These are phyloP conservation scores for Amniculicola lignicola DNA, from an alignment of 495 filamentous ascomycete species.

Conservation along the genomic window DNA sequence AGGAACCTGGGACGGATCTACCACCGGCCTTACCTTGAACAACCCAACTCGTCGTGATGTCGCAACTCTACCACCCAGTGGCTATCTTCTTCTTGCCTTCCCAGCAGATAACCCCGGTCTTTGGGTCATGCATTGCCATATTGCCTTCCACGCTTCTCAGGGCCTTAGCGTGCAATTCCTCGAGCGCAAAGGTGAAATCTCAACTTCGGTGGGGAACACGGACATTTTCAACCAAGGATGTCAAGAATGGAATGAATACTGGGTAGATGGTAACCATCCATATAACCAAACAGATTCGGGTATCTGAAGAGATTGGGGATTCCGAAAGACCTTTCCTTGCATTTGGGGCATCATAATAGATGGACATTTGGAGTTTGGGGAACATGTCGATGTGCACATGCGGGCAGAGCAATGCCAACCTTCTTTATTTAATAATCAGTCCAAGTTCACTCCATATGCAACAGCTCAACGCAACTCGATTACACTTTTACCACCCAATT, in stretches of 20 bases:
- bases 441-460: too few relatives aligned
- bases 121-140: slow-evolving; percentile 42
- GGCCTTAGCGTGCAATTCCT: slow-evolving; percentile 40
- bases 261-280: slow-evolving; percentile 25
- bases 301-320: slow-evolving; percentile 4
- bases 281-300: slow-evolving; percentile 32
- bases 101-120: slow-evolving; percentile 39
- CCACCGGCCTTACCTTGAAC: slow-evolving; percentile 26
- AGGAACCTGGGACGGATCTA: slow-evolving; percentile 32
- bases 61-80: slow-evolving; percentile 35
- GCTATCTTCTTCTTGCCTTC: slow-evolving; percentile 40
- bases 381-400: too few relatives aligned
- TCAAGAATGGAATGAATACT: slow-evolving; percentile 31
- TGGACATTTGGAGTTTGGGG: too few relatives aligned
- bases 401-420: too few relatives aligned
- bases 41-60: slow-evolving; percentile 39
- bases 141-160: slow-evolving; percentile 38
- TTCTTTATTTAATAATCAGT: too few relatives aligned
- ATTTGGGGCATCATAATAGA: too few relatives aligned
- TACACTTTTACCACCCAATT: too few relatives aligned
- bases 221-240: slow-evolving; percentile 27
- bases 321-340: too few relatives aligned
- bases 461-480: too few relatives aligned
- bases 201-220: slow-evolving; percentile 15
- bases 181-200: slow-evolving; percentile 27